Evolutionary conservation across 371 early-diverging fungal genomes (phyloP).

Genomic region (Syncephalis plumigaleata): DNA sequence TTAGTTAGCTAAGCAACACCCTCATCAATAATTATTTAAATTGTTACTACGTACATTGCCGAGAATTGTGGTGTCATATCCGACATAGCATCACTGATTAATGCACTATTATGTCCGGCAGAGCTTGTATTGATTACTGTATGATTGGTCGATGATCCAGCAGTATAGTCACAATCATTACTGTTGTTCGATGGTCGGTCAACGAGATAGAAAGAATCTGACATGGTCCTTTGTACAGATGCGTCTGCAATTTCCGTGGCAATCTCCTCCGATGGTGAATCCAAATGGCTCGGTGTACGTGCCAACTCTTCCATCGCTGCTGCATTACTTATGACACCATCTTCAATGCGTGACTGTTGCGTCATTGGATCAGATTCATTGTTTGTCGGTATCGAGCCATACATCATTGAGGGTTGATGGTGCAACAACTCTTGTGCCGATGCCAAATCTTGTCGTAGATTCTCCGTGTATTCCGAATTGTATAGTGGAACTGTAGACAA

Average conservation of each 20-base stretch:
- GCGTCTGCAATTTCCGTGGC: too few relatives aligned
- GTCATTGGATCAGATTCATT: too few relatives aligned
- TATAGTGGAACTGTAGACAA: conserved; percentile 52
- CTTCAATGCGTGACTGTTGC: too few relatives aligned
- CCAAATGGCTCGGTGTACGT: background rate
- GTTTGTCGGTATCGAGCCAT: too few relatives aligned
- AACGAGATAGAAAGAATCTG: too few relatives aligned
- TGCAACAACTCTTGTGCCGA: background rate
- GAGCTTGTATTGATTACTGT: background rate
- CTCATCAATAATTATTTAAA: too few relatives aligned
- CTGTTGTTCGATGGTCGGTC: too few relatives aligned
- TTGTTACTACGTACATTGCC: background rate
- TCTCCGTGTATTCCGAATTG: conserved; percentile 17
- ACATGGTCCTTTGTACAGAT: too few relatives aligned
- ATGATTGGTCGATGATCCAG: background rate
- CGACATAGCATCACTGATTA: background rate
- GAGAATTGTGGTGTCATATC: background rate
- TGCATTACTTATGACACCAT: background rate
- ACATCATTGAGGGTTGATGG: background rate
- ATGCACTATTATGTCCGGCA: background rate
- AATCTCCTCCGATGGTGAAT: too few relatives aligned
- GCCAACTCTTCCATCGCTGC: background rate
- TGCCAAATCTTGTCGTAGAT: background rate
- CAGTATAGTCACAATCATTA: too few relatives aligned
- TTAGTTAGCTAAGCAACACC: background rate